Evolutionary conservation across 108 stramenopile genomes (phyloP), one percentile per base, ranked within the genome.

Genomic region (Cylindrotheca fusiformis): DNA sequence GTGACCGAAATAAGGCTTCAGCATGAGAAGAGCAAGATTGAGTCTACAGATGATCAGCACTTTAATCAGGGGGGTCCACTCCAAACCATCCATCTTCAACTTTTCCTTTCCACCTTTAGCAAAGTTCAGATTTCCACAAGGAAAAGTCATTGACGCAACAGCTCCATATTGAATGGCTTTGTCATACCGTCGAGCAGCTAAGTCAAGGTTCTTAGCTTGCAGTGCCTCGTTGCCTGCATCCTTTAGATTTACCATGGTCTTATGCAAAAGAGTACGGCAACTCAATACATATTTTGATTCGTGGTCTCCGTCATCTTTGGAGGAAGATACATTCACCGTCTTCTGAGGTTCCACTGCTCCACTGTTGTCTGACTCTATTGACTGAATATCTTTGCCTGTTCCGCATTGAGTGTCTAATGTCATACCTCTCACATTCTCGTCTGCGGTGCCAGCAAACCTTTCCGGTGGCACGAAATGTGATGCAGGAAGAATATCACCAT

Each of bases 101-200:
- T 10, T 8, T 14, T 10, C 33, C 2, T 20, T 20, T 36, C 32
- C 10, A 2, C 33, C 32, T 6, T 31, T 22, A 21, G 60, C 44
- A 26, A 48, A 48, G 60, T 48, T 33, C 14, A 48, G 25, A 3
- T 19, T 75, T 75, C 0, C 54, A 63, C 2, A 49, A 32, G 27
- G 74, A 74, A 59, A 68, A 81, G 25, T 62, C 58, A 87, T 77
- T 36, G 69, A 85, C 0, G 72, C 82, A 8, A 86, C 33, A 4
- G 86, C 69, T 44, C 85, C 86, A 69, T 88, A 92, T 46, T 65
- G 71, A 49, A 92, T 76, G 0, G 87, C 87, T 52, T 83, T 84
- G 75, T 88, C 87, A 58, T 88, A 92, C 17, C 81, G 76, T 8
- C 69, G 56, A 8, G 87, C 85, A 20, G 87, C 91, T 18, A 78